Evolutionary conservation across 805 yeast species (phyloP).

Genomic region (Starmera pachycereana): DNA sequence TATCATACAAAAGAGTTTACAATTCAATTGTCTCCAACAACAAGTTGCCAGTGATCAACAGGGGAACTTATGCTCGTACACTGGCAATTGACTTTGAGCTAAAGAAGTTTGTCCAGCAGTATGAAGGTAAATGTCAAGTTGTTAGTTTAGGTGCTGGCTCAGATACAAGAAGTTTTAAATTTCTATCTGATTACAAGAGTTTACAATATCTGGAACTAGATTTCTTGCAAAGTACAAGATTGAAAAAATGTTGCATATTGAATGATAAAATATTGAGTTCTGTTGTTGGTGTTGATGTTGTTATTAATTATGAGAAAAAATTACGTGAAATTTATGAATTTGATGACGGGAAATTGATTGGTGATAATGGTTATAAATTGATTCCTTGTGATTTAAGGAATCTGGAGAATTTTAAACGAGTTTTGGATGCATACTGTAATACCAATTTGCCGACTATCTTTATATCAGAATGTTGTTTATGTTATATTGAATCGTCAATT

Average conservation of each 20-base stretch:
- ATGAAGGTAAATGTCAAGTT: slow-evolving; percentile 34
- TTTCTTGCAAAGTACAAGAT: slow-evolving; percentile 32
- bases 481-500: slow-evolving; percentile 36
- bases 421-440: slow-evolving; percentile 14
- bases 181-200: slow-evolving; percentile 17
- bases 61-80: slow-evolving; percentile 62
- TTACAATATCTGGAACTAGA: slow-evolving; percentile 38
- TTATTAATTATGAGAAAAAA: background rate
- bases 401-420: slow-evolving; percentile 14
- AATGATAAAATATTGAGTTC: slow-evolving; percentile 5
- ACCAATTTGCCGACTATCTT: slow-evolving; percentile 33
- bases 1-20: slow-evolving; percentile 10
- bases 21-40: slow-evolving; percentile 7
- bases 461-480: slow-evolving; percentile 48
- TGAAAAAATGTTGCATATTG: slow-evolving; percentile 25
- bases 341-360: slow-evolving; percentile 18
- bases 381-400: slow-evolving; percentile 25
- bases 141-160: slow-evolving; percentile 62
- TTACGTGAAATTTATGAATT: slow-evolving; percentile 4
- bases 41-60: slow-evolving; percentile 50
- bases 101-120: slow-evolving; percentile 26
- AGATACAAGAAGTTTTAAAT: slow-evolving; percentile 41
- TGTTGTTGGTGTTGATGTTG: slow-evolving; percentile 5
- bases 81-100: slow-evolving; percentile 38
- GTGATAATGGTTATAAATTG: slow-evolving; percentile 17